Percentiles rank a stretch among this genome's conserved stretches.
Conservation (phyloP, 345 rosid genomes). For the Populus alba region DNA sequence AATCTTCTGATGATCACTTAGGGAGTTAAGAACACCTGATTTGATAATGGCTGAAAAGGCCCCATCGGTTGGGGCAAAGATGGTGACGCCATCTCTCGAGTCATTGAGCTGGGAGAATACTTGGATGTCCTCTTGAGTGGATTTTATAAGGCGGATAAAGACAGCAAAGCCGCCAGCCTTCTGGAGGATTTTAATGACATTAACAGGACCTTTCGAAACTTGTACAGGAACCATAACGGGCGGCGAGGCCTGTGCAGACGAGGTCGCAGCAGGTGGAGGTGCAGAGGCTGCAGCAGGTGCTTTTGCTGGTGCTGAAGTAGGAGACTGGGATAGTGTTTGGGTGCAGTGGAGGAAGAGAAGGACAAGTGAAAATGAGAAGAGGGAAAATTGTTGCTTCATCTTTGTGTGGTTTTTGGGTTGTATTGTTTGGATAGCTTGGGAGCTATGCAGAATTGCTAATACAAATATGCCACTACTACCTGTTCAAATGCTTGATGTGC, state of each 20-base stretch:
- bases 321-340: constrained; percentile 2
- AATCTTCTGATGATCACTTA: neutral
- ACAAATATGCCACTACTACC: neutral
- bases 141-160: neutral
- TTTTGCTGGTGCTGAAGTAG: constrained; percentile 3
- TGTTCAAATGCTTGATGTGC: constrained; percentile 1
- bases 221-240: neutral
- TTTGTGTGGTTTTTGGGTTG: neutral
- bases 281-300: neutral
- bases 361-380: neutral
- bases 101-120: neutral
- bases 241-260: neutral
- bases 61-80: neutral
- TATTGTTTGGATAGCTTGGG: neutral
- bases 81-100: neutral
- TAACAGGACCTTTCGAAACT: neutral
- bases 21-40: neutral
- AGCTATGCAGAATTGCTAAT: neutral
- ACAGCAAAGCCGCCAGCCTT: neutral
- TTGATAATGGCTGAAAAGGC: neutral
- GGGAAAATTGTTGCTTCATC: neutral
- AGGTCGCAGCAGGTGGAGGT: neutral
- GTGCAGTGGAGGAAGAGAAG: constrained; percentile 10
- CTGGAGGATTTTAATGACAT: neutral
- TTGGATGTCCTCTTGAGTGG: neutral